Evolutionary conservation across 805 yeast species (phyloP), one percentile per base, ranked within the genome.

Genomic region (Zygoascus tannicola): DNA sequence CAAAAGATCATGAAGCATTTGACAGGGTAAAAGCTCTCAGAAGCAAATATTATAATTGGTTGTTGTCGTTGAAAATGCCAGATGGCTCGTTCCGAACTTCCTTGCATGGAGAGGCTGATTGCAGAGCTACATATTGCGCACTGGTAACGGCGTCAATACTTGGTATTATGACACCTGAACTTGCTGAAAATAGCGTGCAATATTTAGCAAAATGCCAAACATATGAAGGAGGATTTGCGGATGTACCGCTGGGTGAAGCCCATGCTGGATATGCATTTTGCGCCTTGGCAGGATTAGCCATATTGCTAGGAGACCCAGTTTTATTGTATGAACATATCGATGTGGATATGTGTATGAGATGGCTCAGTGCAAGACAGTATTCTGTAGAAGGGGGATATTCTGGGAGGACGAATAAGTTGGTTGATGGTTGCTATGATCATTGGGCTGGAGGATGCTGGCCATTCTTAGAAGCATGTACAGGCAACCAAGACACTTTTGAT

Each of bases 241-340:
- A 94, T 1, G 69, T 70, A 18, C 92, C 94, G 0, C 69, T 73
- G 4, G 81, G 76, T 47, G 99, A 92, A 62, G 97, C 97, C 0
- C 99, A 92, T 59, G 98, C 97, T 2, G 99, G 98, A 0, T 94
- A 92, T 59, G 78, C 97, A 0, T 92, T 76, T 60, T 92, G 99
- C 66, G 94, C 90, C 0, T 67, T 84, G 36, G 94, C 81, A 37
- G 74, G 77, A 40, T 65, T 76, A 46, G 73, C 70, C 48, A 69
- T 70, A 21, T 56, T 77, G 22, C 69, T 70, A 4, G 66, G 49
- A 22, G 68, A 73, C 1, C 46, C 48, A 26, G 63, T 58, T 15
- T 58, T 59, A 4, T 48, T 72, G 5, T 43, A 45, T 4, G 60
- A 65, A 40, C 50, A 61, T 18, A 60, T 75, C 1, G 65, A 85